These are phyloP conservation scores for Echinosophora koreensis DNA, from an alignment of 306 rosid species.

Conservation along the genomic window DNA sequence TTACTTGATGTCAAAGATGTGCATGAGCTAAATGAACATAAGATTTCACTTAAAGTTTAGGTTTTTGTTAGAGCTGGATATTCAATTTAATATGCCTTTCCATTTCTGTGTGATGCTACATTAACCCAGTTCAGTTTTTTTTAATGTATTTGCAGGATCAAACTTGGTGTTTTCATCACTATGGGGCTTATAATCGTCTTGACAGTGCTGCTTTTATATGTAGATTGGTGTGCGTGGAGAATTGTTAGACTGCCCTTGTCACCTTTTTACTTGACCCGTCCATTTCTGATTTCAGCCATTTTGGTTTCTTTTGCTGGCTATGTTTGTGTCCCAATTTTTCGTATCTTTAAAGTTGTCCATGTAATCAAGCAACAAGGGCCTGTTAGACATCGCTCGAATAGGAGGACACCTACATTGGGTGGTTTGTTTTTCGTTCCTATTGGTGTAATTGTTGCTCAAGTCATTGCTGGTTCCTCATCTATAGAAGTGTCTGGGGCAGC, in stretches of 20 bases:
- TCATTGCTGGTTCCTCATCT: constrained; percentile 67
- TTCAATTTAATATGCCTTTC: constrained; percentile 18
- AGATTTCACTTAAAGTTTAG: constrained; percentile 13
- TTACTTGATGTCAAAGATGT: constrained; percentile 29
- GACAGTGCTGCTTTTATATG: constrained; percentile 68
- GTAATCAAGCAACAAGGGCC: constrained; percentile 67
- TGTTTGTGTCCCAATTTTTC: constrained; percentile 80
- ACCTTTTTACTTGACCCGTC: constrained; percentile 83
- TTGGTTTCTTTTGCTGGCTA: constrained; percentile 84
- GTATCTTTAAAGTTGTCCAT: constrained; percentile 65
- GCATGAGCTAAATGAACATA: constrained; percentile 24
- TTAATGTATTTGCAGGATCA: constrained; percentile 67
- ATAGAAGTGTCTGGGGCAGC: constrained; percentile 76
- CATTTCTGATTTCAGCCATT: constrained; percentile 77
- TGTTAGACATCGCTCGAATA: constrained; percentile 58
- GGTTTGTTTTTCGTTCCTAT: constrained; percentile 87
- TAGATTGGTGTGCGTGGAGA: constrained; percentile 95
- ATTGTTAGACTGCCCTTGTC: constrained; percentile 85
- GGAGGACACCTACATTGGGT: constrained; percentile 86
- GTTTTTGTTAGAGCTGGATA: constrained; percentile 14
- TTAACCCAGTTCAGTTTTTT: constrained; percentile 46
- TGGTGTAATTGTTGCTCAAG: constrained; percentile 76
- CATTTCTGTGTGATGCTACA: constrained; percentile 12
- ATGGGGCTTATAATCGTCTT: constrained; percentile 66
- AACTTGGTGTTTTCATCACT: constrained; percentile 68